Percentiles rank a stretch among this genome's conserved stretches.
Evolutionary conservation across 441 rosid genomes (phyloP).

Genomic region (Arabidopsis hybrid): DNA sequence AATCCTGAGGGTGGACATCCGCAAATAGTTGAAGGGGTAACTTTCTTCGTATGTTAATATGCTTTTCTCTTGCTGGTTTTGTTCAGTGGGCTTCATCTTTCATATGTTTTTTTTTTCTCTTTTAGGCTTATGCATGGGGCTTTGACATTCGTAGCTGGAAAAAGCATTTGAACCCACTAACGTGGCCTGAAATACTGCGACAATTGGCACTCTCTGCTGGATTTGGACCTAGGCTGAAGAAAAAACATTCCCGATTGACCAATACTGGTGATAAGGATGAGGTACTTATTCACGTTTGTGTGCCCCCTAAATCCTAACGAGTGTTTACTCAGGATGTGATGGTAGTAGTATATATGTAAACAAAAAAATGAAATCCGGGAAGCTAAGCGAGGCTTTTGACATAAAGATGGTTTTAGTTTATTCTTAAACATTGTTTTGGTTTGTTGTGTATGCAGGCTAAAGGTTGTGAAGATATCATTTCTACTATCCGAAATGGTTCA

Average conservation of each 20-base stretch:
- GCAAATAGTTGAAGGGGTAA: slow-evolving; percentile 97
- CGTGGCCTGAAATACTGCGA: slow-evolving; percentile 99
- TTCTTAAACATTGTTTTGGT: slow-evolving; percentile 7
- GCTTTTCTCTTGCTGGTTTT: slow-evolving; percentile 35
- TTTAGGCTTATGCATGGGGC: slow-evolving; percentile 98
- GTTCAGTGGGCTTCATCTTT: slow-evolving; percentile 31
- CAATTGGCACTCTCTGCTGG: slow-evolving; percentile 91
- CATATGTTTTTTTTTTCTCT: slow-evolving; percentile 27
- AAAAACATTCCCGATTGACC: slow-evolving; percentile 53
- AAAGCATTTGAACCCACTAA: slow-evolving; percentile 76
- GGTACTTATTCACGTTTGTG: slow-evolving; percentile 49
- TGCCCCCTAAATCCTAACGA: slow-evolving; percentile 2
- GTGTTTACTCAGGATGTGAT: slow-evolving; percentile 6
- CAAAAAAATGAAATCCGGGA: slow-evolving; percentile 4
- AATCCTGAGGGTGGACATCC: slow-evolving; percentile 99
- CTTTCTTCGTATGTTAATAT: slow-evolving; percentile 33
- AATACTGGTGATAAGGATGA: slow-evolving; percentile 64
- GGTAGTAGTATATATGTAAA: slow-evolving; percentile 17
- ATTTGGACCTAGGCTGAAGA: slow-evolving; percentile 87
- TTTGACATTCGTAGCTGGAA: slow-evolving; percentile 98
- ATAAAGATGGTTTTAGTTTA: neutral
- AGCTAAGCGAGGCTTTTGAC: slow-evolving; percentile 28
- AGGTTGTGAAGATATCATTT: slow-evolving; percentile 76
- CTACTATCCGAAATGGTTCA: slow-evolving; percentile 90
- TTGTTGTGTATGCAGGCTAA: slow-evolving; percentile 65